A percentile compares a stretch with the other conserved stretches of the same genome.
Evolutionary conservation across 2,329 filamentous ascomycete genomes (phyloP).

Genomic region (Chaetomium strumarium): DNA sequence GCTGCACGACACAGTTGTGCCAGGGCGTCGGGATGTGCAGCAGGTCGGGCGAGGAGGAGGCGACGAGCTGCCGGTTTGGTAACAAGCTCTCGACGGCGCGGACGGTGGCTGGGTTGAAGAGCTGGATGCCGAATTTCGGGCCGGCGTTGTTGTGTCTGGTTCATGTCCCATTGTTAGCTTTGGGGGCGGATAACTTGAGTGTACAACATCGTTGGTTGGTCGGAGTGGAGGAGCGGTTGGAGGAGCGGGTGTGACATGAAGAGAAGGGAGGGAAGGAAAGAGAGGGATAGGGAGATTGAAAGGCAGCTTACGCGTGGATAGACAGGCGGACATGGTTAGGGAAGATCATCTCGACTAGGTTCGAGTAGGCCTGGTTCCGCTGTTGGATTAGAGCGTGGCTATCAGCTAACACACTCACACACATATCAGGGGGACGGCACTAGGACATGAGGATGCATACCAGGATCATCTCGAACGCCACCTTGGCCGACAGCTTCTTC

Average conservation of each 20-base stretch:
- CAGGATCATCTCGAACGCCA: conserved; percentile 21
- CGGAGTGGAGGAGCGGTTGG: neutral
- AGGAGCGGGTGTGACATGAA: too few species aligned
- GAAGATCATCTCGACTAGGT: conserved; percentile 20
- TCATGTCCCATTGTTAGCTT: neutral
- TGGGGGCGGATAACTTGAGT: too few species aligned
- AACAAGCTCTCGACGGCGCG: conserved; percentile 14
- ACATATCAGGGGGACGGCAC: neutral
- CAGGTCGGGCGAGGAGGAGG: conserved; percentile 17
- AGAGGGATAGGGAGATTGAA: neutral
- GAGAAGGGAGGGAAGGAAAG: neutral
- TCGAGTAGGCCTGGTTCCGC: conserved; percentile 21
- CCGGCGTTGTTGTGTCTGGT: conserved; percentile 19
- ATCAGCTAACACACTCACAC: neutral
- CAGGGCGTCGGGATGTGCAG: conserved; percentile 20
- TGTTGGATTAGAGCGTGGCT: neutral
- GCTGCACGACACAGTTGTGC: conserved; percentile 18
- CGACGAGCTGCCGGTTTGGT: conserved; percentile 13
- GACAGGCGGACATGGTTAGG: conserved; percentile 19
- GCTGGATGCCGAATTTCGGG: conserved; percentile 21
- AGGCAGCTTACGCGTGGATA: conserved; percentile 17
- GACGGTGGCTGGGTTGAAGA: conserved; percentile 16
- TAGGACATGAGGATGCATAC: neutral
- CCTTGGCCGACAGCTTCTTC: conserved; percentile 18
- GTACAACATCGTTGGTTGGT: too few species aligned